These are phyloP conservation scores for Emydomyces testavorans DNA, from an alignment of 2,329 filamentous ascomycete genomes.

Conservation along the genomic window DNA sequence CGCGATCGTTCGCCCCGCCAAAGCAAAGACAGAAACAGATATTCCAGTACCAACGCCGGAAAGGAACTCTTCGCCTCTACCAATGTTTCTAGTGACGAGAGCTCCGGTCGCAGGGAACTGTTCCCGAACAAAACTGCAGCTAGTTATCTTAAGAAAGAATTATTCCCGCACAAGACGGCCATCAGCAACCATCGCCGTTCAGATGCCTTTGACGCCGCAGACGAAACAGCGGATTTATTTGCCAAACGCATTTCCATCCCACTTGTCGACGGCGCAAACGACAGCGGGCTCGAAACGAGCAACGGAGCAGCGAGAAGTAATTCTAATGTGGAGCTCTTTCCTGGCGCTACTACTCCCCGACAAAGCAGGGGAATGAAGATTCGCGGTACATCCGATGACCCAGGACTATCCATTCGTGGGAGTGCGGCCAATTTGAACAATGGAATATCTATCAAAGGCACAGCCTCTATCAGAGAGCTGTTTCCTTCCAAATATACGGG, in stretches of 20 bases:
- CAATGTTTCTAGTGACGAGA: conserved; percentile 19
- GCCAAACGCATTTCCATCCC: conserved; percentile 41
- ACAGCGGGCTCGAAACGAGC: neutral
- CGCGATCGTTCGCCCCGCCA: conserved; percentile 31
- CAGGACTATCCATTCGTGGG: conserved; percentile 31
- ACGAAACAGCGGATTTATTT: conserved; percentile 44
- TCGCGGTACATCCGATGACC: conserved; percentile 43
- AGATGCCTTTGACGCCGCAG: conserved; percentile 43
- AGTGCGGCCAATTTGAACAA: conserved; percentile 25
- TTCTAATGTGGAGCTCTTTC: conserved; percentile 32
- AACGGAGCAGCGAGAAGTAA: conserved; percentile 18
- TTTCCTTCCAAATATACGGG: conserved; percentile 50
- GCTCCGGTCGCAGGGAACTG: conserved; percentile 33
- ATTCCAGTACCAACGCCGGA: conserved; percentile 28
- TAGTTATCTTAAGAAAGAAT: conserved; percentile 43
- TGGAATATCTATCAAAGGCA: conserved; percentile 59
- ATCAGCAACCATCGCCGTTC: conserved; percentile 37
- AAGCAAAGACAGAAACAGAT: conserved; percentile 21
- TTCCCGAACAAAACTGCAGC: conserved; percentile 35
- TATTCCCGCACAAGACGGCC: conserved; percentile 44
- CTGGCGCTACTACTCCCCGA: conserved; percentile 20
- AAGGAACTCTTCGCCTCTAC: conserved; percentile 48
- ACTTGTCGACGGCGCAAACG: conserved; percentile 35
- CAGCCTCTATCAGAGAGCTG: conserved; percentile 53
- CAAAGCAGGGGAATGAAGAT: conserved; percentile 43